phyloP scores from a whole-genome alignment of 2,329 filamentous ascomycete genomes.

The Akanthomyces muscarius region DNA sequence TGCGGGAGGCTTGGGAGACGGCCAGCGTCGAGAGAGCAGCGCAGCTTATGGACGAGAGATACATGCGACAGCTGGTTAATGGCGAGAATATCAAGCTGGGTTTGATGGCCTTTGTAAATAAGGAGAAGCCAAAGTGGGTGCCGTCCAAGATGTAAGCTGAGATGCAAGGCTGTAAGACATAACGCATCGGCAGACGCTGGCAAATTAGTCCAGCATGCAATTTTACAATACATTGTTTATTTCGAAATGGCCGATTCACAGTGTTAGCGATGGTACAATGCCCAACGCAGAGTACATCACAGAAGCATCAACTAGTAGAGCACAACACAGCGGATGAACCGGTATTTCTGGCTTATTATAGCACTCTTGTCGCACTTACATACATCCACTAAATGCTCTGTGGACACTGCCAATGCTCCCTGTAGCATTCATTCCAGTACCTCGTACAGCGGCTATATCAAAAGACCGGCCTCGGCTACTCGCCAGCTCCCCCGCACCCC shows the following conservation, averaged over 20 bases:
- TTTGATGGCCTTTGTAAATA: slow-evolving; percentile 47
- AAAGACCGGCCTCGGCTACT: slow-evolving; percentile 1
- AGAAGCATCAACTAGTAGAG: not conserved
- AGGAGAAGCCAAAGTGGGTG: slow-evolving; percentile 46
- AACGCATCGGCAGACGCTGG: not conserved
- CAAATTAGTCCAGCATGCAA: not conserved
- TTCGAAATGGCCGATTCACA: too few species aligned
- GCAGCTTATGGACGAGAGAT: slow-evolving; percentile 40
- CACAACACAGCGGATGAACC: not conserved
- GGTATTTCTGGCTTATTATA: not conserved
- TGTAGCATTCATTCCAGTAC: not conserved
- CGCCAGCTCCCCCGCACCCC: not conserved
- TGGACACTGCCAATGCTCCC: too few species aligned
- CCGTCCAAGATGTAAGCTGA: slow-evolving; percentile 40
- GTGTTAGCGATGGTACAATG: not conserved
- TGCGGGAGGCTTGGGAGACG: slow-evolving; percentile 37
- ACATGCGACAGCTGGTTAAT: slow-evolving; percentile 35
- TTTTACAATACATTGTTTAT: not conserved
- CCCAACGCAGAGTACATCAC: not conserved
- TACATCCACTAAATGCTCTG: not conserved
- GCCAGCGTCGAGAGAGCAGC: slow-evolving; percentile 37
- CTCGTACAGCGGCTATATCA: not conserved
- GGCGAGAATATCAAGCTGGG: slow-evolving; percentile 48
- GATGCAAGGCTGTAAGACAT: not conserved
- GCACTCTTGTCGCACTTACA: too few species aligned